Evolutionary conservation across 768 basidiomycete species (phyloP).

Genomic region (Tylopilus sp.): DNA sequence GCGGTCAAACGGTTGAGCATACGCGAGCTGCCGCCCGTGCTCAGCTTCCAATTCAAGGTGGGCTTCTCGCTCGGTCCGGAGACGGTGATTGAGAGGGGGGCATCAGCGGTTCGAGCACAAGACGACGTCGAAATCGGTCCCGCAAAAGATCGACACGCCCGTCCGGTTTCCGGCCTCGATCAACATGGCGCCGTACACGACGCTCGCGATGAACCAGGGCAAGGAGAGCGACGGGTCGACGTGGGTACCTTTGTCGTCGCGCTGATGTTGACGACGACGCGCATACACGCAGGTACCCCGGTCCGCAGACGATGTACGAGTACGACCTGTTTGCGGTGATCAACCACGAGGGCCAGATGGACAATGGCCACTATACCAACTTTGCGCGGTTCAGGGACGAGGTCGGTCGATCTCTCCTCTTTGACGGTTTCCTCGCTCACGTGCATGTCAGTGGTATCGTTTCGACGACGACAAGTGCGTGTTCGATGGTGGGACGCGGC

Average conservation of each 20-base stretch:
- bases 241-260: constrained; percentile 16
- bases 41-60: constrained; percentile 94
- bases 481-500: not conserved
- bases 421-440: not conserved
- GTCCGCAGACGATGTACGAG: constrained; percentile 70
- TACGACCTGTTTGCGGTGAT: constrained; percentile 94
- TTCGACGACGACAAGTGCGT: constrained; percentile 92
- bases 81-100: no score
- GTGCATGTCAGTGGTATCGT: constrained; percentile 70
- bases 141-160: constrained; percentile 80
- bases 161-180: constrained; percentile 80
- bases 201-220: constrained; percentile 52
- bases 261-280: not conserved
- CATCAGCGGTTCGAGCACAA: constrained; percentile 89
- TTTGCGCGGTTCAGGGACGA: constrained; percentile 83
- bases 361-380: constrained; percentile 93
- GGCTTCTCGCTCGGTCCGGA: not conserved
- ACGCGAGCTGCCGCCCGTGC: constrained; percentile 78
- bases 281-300: constrained; percentile 37
- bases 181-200: constrained; percentile 88
- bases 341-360: constrained; percentile 90
- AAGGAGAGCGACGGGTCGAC: constrained; percentile 37
- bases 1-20: constrained; percentile 86
- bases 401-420: constrained; percentile 47
- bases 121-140: constrained; percentile 62